Evolutionary conservation across 1,284 basidiomycete genomes (phyloP).

Genomic region (Pyrrhoderma noxium): DNA sequence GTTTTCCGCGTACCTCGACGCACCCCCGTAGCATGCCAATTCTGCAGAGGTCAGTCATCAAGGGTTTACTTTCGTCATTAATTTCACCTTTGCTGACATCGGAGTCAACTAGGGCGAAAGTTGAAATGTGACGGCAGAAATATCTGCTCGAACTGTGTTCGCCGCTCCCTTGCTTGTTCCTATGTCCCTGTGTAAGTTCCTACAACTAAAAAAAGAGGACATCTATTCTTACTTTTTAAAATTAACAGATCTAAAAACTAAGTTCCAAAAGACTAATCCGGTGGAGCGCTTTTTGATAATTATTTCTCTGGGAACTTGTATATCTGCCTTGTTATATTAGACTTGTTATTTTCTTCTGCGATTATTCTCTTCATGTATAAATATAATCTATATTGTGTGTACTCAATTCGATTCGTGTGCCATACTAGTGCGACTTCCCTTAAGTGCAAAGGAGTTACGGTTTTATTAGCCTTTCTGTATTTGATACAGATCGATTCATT

Average conservation of each 20-base stretch:
- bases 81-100: background rate
- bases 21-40: slow-evolving; percentile 19
- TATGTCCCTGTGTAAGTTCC: slow-evolving; percentile 20
- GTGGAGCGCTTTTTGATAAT: too few species aligned
- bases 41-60: slow-evolving; percentile 18
- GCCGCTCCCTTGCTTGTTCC: slow-evolving; percentile 16
- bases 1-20: slow-evolving; percentile 17
- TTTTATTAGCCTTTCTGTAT: background rate
- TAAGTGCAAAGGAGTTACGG: too few species aligned
- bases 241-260: too few species aligned
- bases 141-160: slow-evolving; percentile 19
- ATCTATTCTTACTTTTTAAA: too few species aligned
- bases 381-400: too few species aligned
- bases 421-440: too few species aligned
- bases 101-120: slow-evolving; percentile 13
- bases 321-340: too few species aligned
- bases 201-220: background rate
- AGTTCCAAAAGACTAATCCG: too few species aligned
- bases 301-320: too few species aligned
- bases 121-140: slow-evolving; percentile 19
- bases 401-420: too few species aligned
- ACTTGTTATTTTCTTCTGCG: too few species aligned
- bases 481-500: background rate
- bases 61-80: background rate
- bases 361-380: too few species aligned